Base-by-base conservation (phyloP, 345 rosid genomes). In the Eucalyptus marginata region DNA sequence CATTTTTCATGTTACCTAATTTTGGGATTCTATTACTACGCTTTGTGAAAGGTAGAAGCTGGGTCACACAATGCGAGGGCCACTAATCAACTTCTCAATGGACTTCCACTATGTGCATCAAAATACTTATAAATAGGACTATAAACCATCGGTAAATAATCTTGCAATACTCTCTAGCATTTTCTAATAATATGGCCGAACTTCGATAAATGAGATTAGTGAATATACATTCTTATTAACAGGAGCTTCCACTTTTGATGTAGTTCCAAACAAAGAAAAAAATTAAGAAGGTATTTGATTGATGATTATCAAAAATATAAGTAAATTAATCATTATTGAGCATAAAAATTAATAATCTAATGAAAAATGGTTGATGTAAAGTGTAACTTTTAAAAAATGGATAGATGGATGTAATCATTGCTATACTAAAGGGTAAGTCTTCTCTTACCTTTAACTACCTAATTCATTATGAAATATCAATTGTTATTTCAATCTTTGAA, bases 271-370 rank as follows among this genome's bases (percentile, higher is more conserved):
- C 33, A 7, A 29, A 13, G 33, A 62, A 58, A 24, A 10, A 25
- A 2, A 51, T 51, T 25, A 58, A 10, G 64, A 25, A 10, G 7
- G 0, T 0, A 58, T 11, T 25, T 58, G n/a, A 58, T 11, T 10
- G 4, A 58, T 58, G 66, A 58, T 58, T 58, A 25, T 58, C 0
- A 58, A 58, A 58, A 58, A 58, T 58, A 58, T 58, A 58, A 25
- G 2, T 58, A 10, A 25, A 58, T 25, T 2, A 58, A 58, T 25
- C 4, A 11, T 11, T 25, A 25, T 58, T 58, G 14, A 58, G 66
- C 7, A 5, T 0, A 58, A 25, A 58, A 58, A 0, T 25, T 58
- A 10, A 10, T 10, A 2, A 58, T 58, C 14, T 58, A 58, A 2
- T 10, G 0, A 10, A 58, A 58, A 58, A 25, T 5, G n/a, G 64